Evolutionary conservation across 441 rosid species (phyloP).

Genomic region (Syzygium syzygioides): DNA sequence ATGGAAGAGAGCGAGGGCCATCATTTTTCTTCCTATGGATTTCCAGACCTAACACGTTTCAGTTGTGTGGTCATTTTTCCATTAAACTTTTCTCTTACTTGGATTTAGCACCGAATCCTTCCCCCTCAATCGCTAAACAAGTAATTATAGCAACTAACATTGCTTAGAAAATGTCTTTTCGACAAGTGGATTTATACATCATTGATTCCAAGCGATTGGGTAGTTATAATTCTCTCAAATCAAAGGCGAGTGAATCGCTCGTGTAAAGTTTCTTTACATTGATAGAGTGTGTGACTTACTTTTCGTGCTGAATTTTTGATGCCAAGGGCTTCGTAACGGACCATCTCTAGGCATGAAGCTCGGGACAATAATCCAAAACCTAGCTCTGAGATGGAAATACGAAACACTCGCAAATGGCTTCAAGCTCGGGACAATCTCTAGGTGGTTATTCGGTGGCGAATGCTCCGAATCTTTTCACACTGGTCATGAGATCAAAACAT

Average conservation of each 20-base stretch:
- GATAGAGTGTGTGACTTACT: too few relatives aligned
- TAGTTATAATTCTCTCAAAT: background rate
- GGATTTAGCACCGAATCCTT: background rate
- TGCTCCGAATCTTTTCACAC: background rate
- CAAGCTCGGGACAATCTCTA: too few relatives aligned
- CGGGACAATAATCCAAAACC: background rate
- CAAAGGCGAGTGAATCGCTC: background rate
- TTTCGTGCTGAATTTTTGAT: background rate
- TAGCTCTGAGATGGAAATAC: background rate
- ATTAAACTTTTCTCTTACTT: background rate
- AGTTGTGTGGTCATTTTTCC: constrained; percentile 14
- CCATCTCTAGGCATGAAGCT: background rate
- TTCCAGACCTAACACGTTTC: constrained; percentile 9
- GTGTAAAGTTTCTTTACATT: background rate
- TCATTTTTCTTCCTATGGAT: constrained; percentile 15
- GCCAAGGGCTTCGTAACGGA: background rate
- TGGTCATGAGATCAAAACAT: background rate
- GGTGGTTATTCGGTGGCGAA: background rate
- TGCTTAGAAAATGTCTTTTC: background rate
- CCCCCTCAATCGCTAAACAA: background rate
- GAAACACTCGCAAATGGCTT: background rate
- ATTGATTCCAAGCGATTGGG: background rate
- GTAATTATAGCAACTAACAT: background rate
- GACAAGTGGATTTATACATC: background rate
- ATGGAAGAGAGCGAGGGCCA: constrained; percentile 7